Evolutionary conservation across 176 grass and related monocot genomes (phyloP).

Genomic region (Carex pumila): DNA sequence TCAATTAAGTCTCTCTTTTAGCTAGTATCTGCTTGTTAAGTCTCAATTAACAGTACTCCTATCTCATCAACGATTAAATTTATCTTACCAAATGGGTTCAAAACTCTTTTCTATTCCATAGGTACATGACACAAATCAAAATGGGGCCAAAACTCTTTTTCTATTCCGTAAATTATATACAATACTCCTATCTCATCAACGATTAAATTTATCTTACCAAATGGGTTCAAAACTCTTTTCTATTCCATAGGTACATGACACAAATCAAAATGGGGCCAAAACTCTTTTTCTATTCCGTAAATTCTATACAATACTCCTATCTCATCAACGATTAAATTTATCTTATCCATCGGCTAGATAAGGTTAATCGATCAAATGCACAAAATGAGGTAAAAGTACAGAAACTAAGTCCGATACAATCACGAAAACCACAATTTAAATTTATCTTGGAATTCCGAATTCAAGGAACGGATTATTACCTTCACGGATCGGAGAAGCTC

Average conservation of each 20-base stretch:
- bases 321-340: not conserved
- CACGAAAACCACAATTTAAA: not conserved
- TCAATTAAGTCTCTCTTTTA: not conserved
- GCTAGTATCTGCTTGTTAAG: not conserved
- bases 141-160: too few species aligned
- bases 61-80: too few species aligned
- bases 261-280: too few species aligned
- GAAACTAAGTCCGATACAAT: not conserved
- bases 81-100: too few species aligned
- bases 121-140: not conserved
- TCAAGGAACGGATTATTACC: not conserved
- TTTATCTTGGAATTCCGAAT: not conserved
- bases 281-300: not conserved
- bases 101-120: too few species aligned
- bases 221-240: too few species aligned
- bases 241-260: too few species aligned
- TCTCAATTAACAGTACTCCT: not conserved
- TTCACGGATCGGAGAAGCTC: not conserved
- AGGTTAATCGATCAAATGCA: not conserved
- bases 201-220: too few species aligned
- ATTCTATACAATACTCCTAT: not conserved
- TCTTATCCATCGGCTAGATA: not conserved
- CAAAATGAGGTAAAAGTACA: not conserved
- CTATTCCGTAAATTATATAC: not conserved
- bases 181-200: not conserved